Conservation (phyloP, 352 stramenopile species). For the Globisporangium cystogenes region DNA sequence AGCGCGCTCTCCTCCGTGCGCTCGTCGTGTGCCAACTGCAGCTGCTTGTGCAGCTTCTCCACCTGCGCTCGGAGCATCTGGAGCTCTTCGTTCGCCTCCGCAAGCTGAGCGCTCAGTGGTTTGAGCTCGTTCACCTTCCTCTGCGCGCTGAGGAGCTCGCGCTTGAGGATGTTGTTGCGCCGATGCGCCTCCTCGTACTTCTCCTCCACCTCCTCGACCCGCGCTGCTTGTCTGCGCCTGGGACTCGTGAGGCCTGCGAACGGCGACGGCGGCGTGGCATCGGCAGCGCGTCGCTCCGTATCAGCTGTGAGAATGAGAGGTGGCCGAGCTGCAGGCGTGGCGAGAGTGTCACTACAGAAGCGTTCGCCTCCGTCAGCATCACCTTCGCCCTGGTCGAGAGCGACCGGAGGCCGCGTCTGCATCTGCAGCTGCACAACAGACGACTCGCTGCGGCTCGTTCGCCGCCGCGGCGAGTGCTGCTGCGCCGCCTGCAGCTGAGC, state of each 20-base stretch:
- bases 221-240: constrained; percentile 10
- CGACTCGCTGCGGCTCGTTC: background rate
- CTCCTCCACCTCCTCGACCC: constrained; percentile 27
- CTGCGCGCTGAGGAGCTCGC: constrained; percentile 49
- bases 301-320: background rate
- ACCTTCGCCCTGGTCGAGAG: background rate
- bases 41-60: constrained; percentile 21
- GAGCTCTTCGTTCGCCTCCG: constrained; percentile 25
- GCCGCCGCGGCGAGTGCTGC: constrained; percentile 23
- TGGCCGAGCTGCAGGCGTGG: background rate
- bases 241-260: constrained; percentile 11
- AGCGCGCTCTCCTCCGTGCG: constrained; percentile 40
- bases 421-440: background rate
- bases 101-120: constrained; percentile 28
- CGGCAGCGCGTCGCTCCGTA: background rate
- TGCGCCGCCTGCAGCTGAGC: constrained; percentile 8
- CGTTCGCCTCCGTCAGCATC: background rate
- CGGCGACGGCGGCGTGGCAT: constrained; percentile 4
- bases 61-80: constrained; percentile 22
- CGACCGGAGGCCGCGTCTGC: background rate
- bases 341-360: too few species aligned
- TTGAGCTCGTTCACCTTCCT: constrained; percentile 51
- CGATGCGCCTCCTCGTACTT: constrained; percentile 49
- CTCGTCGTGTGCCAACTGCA: constrained; percentile 23
- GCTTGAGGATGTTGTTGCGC: constrained; percentile 31